These are phyloP conservation scores for Apiospora hydei DNA, from an alignment of 2,329 filamentous ascomycete genomes.

Conservation along the genomic window DNA sequence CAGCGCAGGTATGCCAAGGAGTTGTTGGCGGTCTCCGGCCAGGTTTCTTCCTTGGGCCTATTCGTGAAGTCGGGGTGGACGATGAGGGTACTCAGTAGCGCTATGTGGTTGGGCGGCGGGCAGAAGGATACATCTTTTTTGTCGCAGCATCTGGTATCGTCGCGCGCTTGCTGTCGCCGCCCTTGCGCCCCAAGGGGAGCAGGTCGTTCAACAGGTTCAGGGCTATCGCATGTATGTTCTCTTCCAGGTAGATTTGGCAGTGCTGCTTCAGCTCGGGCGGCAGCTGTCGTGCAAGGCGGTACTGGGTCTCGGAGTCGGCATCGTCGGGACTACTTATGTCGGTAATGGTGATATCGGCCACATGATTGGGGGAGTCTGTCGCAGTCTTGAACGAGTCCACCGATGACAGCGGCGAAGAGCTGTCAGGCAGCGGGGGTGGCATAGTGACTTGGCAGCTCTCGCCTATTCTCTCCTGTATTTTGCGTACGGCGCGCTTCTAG, in stretches of 20 bases:
- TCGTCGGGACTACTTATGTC: constrained; percentile 35
- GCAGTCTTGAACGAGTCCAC: constrained; percentile 36
- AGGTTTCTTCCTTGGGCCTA: constrained; percentile 67
- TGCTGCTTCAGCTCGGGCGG: constrained; percentile 71
- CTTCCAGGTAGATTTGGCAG: constrained; percentile 76
- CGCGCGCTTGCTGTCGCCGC: constrained; percentile 22
- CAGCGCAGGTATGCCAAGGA: constrained; percentile 76
- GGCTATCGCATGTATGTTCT: constrained; percentile 69
- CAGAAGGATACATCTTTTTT: constrained; percentile 57
- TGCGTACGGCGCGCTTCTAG: background rate
- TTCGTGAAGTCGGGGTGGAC: constrained; percentile 84
- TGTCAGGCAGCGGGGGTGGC: constrained; percentile 26
- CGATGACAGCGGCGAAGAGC: constrained; percentile 35
- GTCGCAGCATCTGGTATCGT: background rate
- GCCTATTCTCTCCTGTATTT: background rate
- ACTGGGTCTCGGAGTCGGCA: constrained; percentile 42
- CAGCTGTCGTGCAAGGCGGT: constrained; percentile 62
- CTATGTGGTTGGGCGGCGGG: constrained; percentile 76
- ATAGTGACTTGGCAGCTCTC: constrained; percentile 26
- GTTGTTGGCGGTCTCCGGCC: constrained; percentile 67
- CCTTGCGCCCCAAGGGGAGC: constrained; percentile 45
- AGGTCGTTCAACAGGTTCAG: constrained; percentile 70
- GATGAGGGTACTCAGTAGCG: constrained; percentile 80
- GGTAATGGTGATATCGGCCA: constrained; percentile 29
- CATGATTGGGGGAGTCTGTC: constrained; percentile 31